Evolutionary conservation across 192 early-diverging fungal species (phyloP), one percentile per base, ranked within the genome.

Genomic region (Coemansia sp.): DNA sequence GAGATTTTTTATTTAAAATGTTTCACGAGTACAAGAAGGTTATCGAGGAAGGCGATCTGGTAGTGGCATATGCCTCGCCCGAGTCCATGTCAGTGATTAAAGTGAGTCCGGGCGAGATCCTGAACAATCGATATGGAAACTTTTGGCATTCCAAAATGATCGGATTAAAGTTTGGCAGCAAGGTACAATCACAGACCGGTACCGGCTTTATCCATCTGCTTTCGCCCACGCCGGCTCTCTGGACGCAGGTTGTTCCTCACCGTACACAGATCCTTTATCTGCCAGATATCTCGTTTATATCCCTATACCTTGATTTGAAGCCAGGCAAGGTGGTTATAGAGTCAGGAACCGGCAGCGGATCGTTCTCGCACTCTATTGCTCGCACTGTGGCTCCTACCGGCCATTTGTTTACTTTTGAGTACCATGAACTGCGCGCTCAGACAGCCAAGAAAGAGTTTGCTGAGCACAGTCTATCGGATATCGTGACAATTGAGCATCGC

Each of bases 211-310:
- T 96, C 9, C 92, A 89, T 57, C 68, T 98, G 15, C 80, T 98
- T 15, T 84, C 90, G 40, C 93, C 93, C 8, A 95, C 94, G 1
- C 96, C 96, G 1, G 96, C 95, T 60, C 83, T 98, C 20, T 98
- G 96, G 96, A 98, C 96, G 0, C 74, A 85, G 43, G 81, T 85
- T 7, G 79, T 98, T 12, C 93, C 94, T 11, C 96, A 98, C 61
- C 83, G 96, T 38, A 98, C 96, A 10, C 96, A 98, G 72, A 98
- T 98, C 39, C 75, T 98, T 17, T 98, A 98, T 60, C 68, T 88
- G 47, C 87, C 94, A 15, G 96, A 98, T 64, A 98, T 98, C 66
- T 90, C 96, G 11, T 87, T 93, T 40, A 88, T 98, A 17, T 87
- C 85, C 11, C 64, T 82, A 30, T 81, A 84, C 50, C 83, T 98